Conservation (phyloP, 2,329 filamentous ascomycete species). For the Basipetospora sp. region DNA sequence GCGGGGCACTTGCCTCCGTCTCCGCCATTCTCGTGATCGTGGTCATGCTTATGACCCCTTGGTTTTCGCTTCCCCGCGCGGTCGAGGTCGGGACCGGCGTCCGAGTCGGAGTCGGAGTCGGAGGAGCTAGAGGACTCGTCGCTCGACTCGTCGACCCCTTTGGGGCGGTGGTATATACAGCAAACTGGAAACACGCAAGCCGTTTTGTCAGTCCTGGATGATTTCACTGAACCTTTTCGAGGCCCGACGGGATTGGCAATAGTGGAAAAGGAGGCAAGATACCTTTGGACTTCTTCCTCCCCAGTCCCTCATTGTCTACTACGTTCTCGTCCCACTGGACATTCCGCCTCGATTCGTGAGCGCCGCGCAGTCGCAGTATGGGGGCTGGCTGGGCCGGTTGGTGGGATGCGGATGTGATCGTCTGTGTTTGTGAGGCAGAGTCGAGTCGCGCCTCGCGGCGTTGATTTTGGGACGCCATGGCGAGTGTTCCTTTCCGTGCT, state of each 20-base stretch:
- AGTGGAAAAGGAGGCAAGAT: constrained; percentile 6
- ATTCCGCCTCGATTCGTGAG: constrained; percentile 35
- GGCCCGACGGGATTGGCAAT: too few species aligned
- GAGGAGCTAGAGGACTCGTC: constrained; percentile 46
- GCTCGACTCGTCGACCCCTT: constrained; percentile 68
- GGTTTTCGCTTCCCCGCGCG: constrained; percentile 11
- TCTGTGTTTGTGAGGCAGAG: constrained; percentile 2
- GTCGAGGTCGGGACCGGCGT: constrained; percentile 18
- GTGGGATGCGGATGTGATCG: background rate
- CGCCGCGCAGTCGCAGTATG: constrained; percentile 39
- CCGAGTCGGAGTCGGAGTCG: constrained; percentile 32
- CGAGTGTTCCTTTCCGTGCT: too few species aligned
- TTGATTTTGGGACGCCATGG: constrained; percentile 2
- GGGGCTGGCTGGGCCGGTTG: constrained; percentile 1
- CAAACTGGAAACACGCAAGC: constrained; percentile 49
- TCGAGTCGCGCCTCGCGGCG: background rate
- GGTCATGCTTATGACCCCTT: constrained; percentile 1
- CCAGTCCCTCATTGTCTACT: constrained; percentile 87
- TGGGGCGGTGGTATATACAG: constrained; percentile 91
- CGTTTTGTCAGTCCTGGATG: too few species aligned
- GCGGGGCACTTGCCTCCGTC: constrained; percentile 22
- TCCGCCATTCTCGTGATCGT: constrained; percentile 22
- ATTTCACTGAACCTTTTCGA: too few species aligned
- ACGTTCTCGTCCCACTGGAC: constrained; percentile 91
- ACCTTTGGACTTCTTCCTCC: constrained; percentile 92